phyloP scores from a whole-genome alignment of 2,329 filamentous ascomycete species.

The Helotiales sp. region DNA sequence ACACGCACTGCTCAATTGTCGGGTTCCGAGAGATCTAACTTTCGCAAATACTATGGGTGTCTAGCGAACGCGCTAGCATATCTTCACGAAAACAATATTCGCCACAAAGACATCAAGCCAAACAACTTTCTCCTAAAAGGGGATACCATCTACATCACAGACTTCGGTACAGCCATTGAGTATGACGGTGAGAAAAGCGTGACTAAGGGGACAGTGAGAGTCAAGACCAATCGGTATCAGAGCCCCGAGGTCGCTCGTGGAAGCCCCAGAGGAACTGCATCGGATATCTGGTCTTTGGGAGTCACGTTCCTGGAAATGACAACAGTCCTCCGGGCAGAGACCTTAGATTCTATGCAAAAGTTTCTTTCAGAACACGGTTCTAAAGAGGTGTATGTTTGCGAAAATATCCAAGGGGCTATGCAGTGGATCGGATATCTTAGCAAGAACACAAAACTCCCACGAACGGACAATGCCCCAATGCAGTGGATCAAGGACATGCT shows the following conservation, averaged over 20 bases:
- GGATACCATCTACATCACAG: background rate
- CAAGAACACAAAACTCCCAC: constrained; percentile 3
- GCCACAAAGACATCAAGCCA: background rate
- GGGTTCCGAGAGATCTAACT: background rate
- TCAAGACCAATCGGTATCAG: background rate
- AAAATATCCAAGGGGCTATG: background rate
- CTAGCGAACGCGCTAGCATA: background rate
- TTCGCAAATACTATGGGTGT: constrained; percentile 13
- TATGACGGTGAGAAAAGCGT: background rate
- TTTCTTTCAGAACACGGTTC: background rate
- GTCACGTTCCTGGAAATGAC: constrained; percentile 14
- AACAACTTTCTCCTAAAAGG: background rate
- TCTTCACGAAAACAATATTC: background rate
- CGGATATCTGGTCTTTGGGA: constrained; percentile 8
- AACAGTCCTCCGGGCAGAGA: constrained; percentile 6
- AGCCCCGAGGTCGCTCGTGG: background rate
- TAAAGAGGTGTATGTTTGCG: constrained; percentile 2
- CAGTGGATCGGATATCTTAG: constrained; percentile 5
- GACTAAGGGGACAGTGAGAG: background rate
- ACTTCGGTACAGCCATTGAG: background rate
- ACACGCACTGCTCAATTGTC: background rate
- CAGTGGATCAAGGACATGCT: constrained; percentile 17
- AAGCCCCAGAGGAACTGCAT: background rate
- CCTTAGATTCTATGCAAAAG: constrained; percentile 5
- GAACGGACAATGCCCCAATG: constrained; percentile 10